phyloP scores from a whole-genome alignment of 2,329 filamentous ascomycete species.

The Scedosporium aurantiacum region DNA sequence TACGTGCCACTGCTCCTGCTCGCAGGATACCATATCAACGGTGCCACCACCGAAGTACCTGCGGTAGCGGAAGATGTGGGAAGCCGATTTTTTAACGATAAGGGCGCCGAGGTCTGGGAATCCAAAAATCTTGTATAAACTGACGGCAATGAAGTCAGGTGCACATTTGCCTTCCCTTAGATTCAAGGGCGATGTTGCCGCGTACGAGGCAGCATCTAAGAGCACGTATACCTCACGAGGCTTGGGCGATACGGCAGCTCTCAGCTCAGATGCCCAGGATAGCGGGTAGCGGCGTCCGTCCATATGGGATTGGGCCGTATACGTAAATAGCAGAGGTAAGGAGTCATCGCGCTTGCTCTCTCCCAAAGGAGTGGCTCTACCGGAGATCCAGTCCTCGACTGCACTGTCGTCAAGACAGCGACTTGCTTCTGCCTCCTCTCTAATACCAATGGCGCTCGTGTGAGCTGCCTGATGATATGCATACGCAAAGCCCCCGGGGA shows the following conservation, averaged over 20 bases:
- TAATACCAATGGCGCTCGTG: slow-evolving; percentile 56
- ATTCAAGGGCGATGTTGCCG: slow-evolving; percentile 49
- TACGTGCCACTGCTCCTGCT: slow-evolving; percentile 21
- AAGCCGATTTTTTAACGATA: slow-evolving; percentile 44
- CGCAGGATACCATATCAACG: slow-evolving; percentile 37
- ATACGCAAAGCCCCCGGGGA: slow-evolving; percentile 41
- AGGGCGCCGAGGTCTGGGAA: slow-evolving; percentile 54
- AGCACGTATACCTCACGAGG: slow-evolving; percentile 32
- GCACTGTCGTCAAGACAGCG: slow-evolving; percentile 51
- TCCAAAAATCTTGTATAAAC: slow-evolving; percentile 57
- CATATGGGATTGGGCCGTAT: slow-evolving; percentile 61
- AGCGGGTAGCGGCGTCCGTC: slow-evolving; percentile 52
- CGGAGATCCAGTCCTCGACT: slow-evolving; percentile 31
- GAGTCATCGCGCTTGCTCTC: slow-evolving; percentile 11
- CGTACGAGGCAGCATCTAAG: slow-evolving; percentile 52
- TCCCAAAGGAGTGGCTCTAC: neutral
- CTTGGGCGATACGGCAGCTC: slow-evolving; percentile 23
- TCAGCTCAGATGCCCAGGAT: slow-evolving; percentile 35
- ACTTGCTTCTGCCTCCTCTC: slow-evolving; percentile 42
- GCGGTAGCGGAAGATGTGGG: slow-evolving; percentile 40
- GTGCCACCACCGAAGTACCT: slow-evolving; percentile 61
- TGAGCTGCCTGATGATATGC: slow-evolving; percentile 51
- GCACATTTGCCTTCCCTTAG: slow-evolving; percentile 38
- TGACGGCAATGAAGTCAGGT: slow-evolving; percentile 51
- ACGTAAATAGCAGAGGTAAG: slow-evolving; percentile 39